phyloP scores from a whole-genome alignment of 257 asterid genomes.

The Fraxinus anomala region DNA sequence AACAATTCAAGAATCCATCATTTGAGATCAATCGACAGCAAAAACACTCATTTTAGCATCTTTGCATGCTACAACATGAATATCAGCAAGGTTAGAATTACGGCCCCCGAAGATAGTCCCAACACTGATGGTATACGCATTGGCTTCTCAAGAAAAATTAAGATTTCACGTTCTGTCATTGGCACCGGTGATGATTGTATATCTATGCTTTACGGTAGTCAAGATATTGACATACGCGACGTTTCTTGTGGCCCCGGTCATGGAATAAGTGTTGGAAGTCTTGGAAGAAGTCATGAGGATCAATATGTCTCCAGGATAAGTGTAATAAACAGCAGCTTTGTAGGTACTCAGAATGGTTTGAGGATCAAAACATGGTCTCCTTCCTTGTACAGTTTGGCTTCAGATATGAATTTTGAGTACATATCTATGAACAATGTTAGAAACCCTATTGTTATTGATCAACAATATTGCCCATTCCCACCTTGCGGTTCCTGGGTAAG shows the following conservation, averaged over 20 bases:
- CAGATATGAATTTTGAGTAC: conserved; percentile 43
- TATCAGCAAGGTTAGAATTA: conserved; percentile 41
- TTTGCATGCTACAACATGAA: conserved; percentile 55
- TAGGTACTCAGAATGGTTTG: conserved; percentile 56
- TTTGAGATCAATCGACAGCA: conserved; percentile 65
- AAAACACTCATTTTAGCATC: conserved; percentile 56
- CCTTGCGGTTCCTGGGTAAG: conserved; percentile 42
- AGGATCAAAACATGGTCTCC: conserved; percentile 75
- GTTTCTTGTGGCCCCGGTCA: conserved; percentile 77
- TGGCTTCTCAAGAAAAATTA: conserved; percentile 49
- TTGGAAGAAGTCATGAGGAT: conserved; percentile 36
- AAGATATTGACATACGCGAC: conserved; percentile 37
- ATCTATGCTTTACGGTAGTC: conserved; percentile 62
- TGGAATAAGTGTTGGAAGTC: conserved; percentile 75
- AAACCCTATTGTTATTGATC: conserved; percentile 74
- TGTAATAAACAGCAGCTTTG: conserved; percentile 46
- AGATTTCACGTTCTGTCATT: conserved; percentile 37
- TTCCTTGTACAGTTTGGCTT: conserved; percentile 39
- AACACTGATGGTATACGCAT: conserved; percentile 75
- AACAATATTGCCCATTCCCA: conserved; percentile 50
- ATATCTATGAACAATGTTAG: conserved; percentile 47
- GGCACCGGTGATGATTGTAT: conserved; percentile 77
- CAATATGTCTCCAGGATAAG: conserved; percentile 44
- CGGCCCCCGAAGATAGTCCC: conserved; percentile 64
- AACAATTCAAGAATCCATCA: conserved; percentile 46